Conservation (phyloP, 441 rosid genomes). For the Breynia disticha region DNA sequence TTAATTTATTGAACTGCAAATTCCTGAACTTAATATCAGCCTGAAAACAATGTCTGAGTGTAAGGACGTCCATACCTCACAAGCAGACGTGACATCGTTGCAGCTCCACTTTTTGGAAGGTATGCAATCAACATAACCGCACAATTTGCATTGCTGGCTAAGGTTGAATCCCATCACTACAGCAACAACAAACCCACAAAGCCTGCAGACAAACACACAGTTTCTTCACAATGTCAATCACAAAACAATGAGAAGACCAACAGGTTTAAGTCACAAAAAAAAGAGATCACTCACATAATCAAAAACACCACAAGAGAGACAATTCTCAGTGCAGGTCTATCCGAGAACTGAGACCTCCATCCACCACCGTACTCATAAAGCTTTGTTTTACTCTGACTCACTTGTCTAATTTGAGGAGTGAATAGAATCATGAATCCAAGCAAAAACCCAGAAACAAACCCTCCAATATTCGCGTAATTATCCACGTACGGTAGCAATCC, state of each 20-base stretch:
- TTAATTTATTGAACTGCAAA: too few species aligned
- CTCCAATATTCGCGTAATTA: slow-evolving; percentile 75
- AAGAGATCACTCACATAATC: slow-evolving; percentile 42
- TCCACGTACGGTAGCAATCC: slow-evolving; percentile 67
- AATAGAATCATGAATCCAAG: slow-evolving; percentile 60
- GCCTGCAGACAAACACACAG: slow-evolving; percentile 23
- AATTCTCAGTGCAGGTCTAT: slow-evolving; percentile 55
- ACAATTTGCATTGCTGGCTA: slow-evolving; percentile 58
- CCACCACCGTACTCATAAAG: slow-evolving; percentile 32
- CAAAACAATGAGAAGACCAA: slow-evolving; percentile 5
- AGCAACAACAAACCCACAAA: slow-evolving; percentile 41
- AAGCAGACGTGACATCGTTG: slow-evolving; percentile 47
- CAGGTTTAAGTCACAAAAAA: neutral
- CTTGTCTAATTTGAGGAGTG: slow-evolving; percentile 46
- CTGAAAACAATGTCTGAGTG: neutral
- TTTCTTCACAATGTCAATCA: slow-evolving; percentile 7
- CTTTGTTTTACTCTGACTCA: slow-evolving; percentile 35
- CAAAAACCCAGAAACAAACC: slow-evolving; percentile 60
- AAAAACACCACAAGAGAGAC: slow-evolving; percentile 43
- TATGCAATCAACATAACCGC: slow-evolving; percentile 54
- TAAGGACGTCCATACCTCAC: slow-evolving; percentile 35
- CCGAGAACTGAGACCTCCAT: slow-evolving; percentile 38
- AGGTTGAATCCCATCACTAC: slow-evolving; percentile 36
- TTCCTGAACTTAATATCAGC: too few species aligned
- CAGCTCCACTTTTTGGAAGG: slow-evolving; percentile 71